Base-by-base conservation (phyloP, 2,329 filamentous ascomycete species). In the Claviceps lovelessii region DNA sequence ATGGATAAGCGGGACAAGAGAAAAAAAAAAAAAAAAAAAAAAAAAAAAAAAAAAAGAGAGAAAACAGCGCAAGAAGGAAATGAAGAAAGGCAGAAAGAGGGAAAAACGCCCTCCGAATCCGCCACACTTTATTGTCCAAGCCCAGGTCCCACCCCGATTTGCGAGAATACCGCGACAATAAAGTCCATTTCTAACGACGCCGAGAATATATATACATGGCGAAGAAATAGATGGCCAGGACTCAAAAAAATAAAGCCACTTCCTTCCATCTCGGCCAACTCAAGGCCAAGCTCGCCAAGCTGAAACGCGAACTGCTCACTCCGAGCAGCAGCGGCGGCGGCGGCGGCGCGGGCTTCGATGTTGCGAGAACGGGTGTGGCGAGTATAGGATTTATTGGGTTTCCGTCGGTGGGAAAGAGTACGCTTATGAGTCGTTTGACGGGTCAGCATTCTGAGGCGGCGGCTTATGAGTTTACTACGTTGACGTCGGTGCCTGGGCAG, bases 371-470 rank as follows among this genome's bases (percentile, higher is more conserved):
- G 52, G 93, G 93, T 77, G 93, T 97, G 60, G 93, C 93, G 61
- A 95, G 88, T 76, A 84, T 98, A 65, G 91, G 91, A 47, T 97
- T 97, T 73, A 96, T 97, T 67, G 93, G 93, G 37, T 98, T 98
- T 66, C 93, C 93, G 1, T 98, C 93, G 1, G 93, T 98, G 59
- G 93, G 93, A 58, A 98, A 98, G 75, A 95, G 89, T 79, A 98
- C 93, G 52, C 77, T 98, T 64, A 96, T 98, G 90, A 95, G 85
- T 68, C 83, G 77, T 66, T 74, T 98, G 68, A 98, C 93, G 47
- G 93, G 93, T 53, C 91, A 96, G 72, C 91, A 98, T 69, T 97
- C 91, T 2, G 93, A 98, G 77, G 91, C 84, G 55, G 93, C 93
- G 19, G 93, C 91, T 53, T 98, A 98, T 73, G 93, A 98, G 70